A percentile compares a stretch with the other conserved stretches of the same genome.
These are phyloP conservation scores for Hypoxylon fragiforme DNA, from an alignment of 495 filamentous ascomycete genomes.

Conservation along the genomic window DNA sequence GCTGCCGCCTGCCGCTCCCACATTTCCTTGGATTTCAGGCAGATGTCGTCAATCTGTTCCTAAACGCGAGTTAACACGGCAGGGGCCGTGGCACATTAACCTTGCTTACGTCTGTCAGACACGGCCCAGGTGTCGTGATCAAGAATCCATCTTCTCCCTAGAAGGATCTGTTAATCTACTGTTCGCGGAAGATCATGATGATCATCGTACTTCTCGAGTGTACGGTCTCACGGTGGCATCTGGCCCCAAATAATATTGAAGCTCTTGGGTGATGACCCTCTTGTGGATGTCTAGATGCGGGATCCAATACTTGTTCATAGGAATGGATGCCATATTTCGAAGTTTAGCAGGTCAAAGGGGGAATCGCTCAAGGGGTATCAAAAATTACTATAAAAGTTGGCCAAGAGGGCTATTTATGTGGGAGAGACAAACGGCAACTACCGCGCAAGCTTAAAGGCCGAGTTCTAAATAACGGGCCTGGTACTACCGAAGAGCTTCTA, in stretches of 20 bases:
- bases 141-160: constrained; percentile 61
- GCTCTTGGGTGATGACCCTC: constrained; percentile 59
- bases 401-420: constrained; percentile 30
- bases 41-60: constrained; percentile 64
- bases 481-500: constrained; percentile 7
- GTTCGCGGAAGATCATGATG: constrained; percentile 11
- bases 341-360: constrained; percentile 8
- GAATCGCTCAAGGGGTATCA: constrained; percentile 7
- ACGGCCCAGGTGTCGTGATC: constrained; percentile 57
- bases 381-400: constrained; percentile 21
- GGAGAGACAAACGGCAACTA: constrained; percentile 14
- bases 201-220: constrained; percentile 51
- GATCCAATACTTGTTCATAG: constrained; percentile 61
- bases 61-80: constrained; percentile 40
- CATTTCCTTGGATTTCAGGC: constrained; percentile 57
- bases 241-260: constrained; percentile 59
- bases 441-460: constrained; percentile 26
- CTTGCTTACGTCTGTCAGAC: constrained; percentile 57
- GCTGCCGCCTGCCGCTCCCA: constrained; percentile 61
- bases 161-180: constrained; percentile 36
- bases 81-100: constrained; percentile 7
- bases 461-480: constrained; percentile 9
- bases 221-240: constrained; percentile 57
- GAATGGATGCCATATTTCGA: constrained; percentile 44
- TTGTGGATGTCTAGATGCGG: constrained; percentile 60